These are phyloP conservation scores for Heterobasidion parviporum DNA, from an alignment of 1,284 basidiomycete genomes.

Conservation along the genomic window DNA sequence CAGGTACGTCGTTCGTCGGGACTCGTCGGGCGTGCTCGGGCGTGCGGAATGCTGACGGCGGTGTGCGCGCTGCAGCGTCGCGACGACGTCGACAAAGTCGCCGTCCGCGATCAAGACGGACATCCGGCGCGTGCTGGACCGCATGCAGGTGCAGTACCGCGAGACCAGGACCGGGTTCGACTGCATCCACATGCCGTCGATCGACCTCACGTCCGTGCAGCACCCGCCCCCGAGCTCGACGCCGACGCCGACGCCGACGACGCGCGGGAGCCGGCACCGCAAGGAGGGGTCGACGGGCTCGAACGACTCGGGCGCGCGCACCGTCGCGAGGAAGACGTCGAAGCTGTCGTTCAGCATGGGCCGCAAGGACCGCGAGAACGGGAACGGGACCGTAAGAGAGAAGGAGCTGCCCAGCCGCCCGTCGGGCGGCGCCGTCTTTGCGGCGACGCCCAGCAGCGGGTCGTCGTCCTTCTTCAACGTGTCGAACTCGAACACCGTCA, in stretches of 20 bases:
- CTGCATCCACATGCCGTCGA: slow-evolving; percentile 91
- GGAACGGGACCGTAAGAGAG: slow-evolving; percentile 35
- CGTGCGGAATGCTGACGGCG: not conserved
- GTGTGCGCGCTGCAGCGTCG: slow-evolving; percentile 56
- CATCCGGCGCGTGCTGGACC: slow-evolving; percentile 80
- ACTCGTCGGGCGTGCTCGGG: not conserved
- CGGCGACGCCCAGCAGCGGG: slow-evolving; percentile 58
- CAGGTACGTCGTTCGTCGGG: slow-evolving; percentile 41
- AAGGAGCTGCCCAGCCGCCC: slow-evolving; percentile 39
- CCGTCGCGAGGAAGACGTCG: slow-evolving; percentile 64
- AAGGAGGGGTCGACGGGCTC: slow-evolving; percentile 43
- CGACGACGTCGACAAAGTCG: slow-evolving; percentile 90
- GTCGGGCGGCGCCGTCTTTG: slow-evolving; percentile 44
- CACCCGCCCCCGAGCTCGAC: slow-evolving; percentile 18
- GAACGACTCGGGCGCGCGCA: slow-evolving; percentile 39
- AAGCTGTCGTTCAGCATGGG: slow-evolving; percentile 61
- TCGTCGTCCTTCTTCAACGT: slow-evolving; percentile 79
- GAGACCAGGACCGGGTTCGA: slow-evolving; percentile 91
- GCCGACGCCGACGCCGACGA: slow-evolving; percentile 16
- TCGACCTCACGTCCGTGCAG: slow-evolving; percentile 73
- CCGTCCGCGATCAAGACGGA: slow-evolving; percentile 78
- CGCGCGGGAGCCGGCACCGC: slow-evolving; percentile 30
- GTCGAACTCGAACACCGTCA: slow-evolving; percentile 41
- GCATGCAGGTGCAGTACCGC: slow-evolving; percentile 91
- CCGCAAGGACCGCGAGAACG: slow-evolving; percentile 37